phyloP scores from a whole-genome alignment of 1,284 basidiomycete species.

The Apiotrichum laibachii region DNA sequence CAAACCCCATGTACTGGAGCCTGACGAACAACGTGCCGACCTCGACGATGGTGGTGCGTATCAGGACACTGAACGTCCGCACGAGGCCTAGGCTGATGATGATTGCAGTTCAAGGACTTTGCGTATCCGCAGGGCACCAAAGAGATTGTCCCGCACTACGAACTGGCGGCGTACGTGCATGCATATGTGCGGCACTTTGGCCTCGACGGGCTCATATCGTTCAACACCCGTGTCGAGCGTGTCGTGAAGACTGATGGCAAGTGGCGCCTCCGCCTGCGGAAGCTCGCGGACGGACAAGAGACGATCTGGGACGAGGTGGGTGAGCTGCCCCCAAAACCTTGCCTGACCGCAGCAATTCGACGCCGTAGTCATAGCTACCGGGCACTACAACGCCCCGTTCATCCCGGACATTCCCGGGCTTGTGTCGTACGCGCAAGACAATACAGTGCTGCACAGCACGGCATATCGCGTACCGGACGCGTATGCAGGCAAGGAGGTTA shows the following conservation, averaged over 20 bases:
- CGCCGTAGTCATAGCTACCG: slow-evolving; percentile 55
- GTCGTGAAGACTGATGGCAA: slow-evolving; percentile 29
- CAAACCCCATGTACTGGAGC: slow-evolving; percentile 55
- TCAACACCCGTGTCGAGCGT: slow-evolving; percentile 57
- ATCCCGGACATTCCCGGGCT: slow-evolving; percentile 52
- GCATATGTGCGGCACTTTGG: slow-evolving; percentile 49
- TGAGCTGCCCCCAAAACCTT: slow-evolving; percentile 15
- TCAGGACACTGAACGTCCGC: not conserved
- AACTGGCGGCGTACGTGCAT: slow-evolving; percentile 33
- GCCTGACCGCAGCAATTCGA: slow-evolving; percentile 52
- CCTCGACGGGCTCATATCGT: slow-evolving; percentile 52
- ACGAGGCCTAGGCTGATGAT: not conserved
- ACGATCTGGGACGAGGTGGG: slow-evolving; percentile 43
- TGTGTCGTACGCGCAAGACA: slow-evolving; percentile 48
- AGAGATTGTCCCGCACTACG: slow-evolving; percentile 27
- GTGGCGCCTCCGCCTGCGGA: not conserved
- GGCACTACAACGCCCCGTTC: slow-evolving; percentile 49
- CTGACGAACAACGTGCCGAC: slow-evolving; percentile 55
- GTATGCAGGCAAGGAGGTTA: slow-evolving; percentile 52
- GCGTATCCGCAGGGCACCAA: slow-evolving; percentile 28
- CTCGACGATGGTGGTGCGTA: slow-evolving; percentile 29
- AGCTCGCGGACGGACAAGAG: slow-evolving; percentile 32
- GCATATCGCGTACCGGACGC: slow-evolving; percentile 55
- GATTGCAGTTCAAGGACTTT: slow-evolving; percentile 32
- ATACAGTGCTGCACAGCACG: slow-evolving; percentile 52